A percentile compares a stretch with the other conserved stretches of the same genome.
phyloP scores from a whole-genome alignment of 2,329 filamentous ascomycete genomes.

The Zopfia rhizophila region DNA sequence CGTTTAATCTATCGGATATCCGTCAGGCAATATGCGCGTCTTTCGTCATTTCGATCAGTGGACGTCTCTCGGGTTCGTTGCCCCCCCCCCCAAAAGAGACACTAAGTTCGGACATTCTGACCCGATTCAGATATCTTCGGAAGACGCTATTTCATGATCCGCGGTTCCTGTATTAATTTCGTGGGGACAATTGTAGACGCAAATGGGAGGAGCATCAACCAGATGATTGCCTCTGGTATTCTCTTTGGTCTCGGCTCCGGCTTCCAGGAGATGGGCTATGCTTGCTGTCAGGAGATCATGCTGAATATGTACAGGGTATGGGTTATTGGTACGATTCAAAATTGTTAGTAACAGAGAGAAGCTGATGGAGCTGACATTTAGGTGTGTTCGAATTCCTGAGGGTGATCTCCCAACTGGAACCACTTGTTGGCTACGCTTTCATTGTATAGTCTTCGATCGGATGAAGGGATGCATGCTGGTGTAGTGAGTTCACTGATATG shows the following conservation, averaged over 20 bases:
- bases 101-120: background rate
- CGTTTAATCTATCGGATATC: background rate
- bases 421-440: conserved; percentile 43
- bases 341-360: background rate
- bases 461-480: conserved; percentile 47
- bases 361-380: background rate
- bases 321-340: conserved; percentile 24
- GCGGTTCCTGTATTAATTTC: conserved; percentile 14
- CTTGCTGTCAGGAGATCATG: conserved; percentile 33
- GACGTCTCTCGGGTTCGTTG: conserved; percentile 10
- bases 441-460: conserved; percentile 37
- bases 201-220: conserved; percentile 31
- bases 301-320: conserved; percentile 37
- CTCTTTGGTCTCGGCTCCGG: conserved; percentile 34
- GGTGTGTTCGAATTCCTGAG: conserved; percentile 39
- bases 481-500: conserved; percentile 41
- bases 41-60: conserved; percentile 18
- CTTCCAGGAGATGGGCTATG: conserved; percentile 34
- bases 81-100: too few relatives aligned
- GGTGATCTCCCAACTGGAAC: conserved; percentile 34
- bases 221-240: conserved; percentile 34
- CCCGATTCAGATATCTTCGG: conserved; percentile 17
- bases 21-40: conserved; percentile 17
- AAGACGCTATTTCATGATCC: conserved; percentile 20
- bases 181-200: conserved; percentile 36